Evolutionary conservation across 2,329 filamentous ascomycete genomes (phyloP).

Genomic region (Colletotrichum shisoi): DNA sequence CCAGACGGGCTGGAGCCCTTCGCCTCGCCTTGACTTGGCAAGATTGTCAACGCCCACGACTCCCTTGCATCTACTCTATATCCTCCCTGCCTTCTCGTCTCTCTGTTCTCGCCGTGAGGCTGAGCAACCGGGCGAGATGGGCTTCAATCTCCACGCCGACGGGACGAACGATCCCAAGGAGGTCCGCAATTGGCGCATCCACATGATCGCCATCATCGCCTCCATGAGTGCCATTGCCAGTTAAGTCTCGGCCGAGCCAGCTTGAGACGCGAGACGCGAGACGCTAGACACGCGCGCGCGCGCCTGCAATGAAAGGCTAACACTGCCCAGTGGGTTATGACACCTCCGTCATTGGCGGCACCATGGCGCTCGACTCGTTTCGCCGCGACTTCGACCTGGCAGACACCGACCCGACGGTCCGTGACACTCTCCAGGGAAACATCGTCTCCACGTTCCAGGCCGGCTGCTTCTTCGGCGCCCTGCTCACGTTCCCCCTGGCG

Average conservation of each 20-base stretch:
- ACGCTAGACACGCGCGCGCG: no score
- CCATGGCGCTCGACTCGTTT: slow-evolving; percentile 42
- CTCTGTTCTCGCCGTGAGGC: not conserved
- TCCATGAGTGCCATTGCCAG: slow-evolving; percentile 42
- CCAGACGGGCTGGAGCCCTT: not conserved
- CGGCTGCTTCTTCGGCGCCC: slow-evolving; percentile 63
- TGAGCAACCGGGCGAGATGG: slow-evolving; percentile 1
- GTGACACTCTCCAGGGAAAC: slow-evolving; percentile 42
- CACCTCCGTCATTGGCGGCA: slow-evolving; percentile 41
- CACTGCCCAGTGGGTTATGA: slow-evolving; percentile 12
- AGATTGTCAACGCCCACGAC: not conserved
- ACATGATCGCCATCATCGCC: slow-evolving; percentile 39
- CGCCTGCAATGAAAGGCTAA: not conserved
- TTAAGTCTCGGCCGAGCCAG: slow-evolving; percentile 15
- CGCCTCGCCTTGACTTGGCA: not conserved
- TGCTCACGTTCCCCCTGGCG: slow-evolving; percentile 63
- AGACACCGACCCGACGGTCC: slow-evolving; percentile 12
- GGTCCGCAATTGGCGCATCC: slow-evolving; percentile 42
- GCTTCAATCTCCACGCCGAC: slow-evolving; percentile 34
- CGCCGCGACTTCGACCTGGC: slow-evolving; percentile 39
- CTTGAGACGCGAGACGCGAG: not conserved
- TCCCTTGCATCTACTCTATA: not conserved
- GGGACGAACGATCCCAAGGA: slow-evolving; percentile 6
- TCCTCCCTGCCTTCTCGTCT: not conserved
- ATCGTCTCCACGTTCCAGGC: slow-evolving; percentile 60